Conservation (phyloP, 495 filamentous ascomycete species). For the Lophiostoma macrostomum region DNA sequence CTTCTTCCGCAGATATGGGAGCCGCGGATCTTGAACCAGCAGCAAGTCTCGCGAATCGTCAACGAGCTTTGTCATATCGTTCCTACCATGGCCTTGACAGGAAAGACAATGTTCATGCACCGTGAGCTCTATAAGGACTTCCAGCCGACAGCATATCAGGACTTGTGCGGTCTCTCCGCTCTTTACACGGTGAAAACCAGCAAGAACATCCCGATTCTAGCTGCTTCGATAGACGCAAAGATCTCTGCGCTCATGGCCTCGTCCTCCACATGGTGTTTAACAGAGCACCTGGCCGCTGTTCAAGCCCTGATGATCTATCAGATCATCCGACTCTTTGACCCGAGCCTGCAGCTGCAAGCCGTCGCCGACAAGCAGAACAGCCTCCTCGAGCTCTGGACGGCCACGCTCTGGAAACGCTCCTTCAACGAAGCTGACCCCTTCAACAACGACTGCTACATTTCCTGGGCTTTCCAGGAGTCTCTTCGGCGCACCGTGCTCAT, state of each 20-base stretch:
- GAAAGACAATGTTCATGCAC: constrained; percentile 22
- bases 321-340: constrained; percentile 28
- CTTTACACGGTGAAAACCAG: constrained; percentile 19
- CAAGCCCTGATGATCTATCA: constrained; percentile 31
- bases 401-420: constrained; percentile 21
- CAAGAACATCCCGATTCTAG: constrained; percentile 9
- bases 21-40: constrained; percentile 2
- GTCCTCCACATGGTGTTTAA: constrained; percentile 2
- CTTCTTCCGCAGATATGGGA: constrained; percentile 23
- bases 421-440: constrained; percentile 14
- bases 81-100: constrained; percentile 12
- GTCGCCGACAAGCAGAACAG: constrained; percentile 7
- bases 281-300: constrained; percentile 26
- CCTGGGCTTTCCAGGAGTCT: constrained; percentile 27
- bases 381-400: constrained; percentile 22
- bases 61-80: constrained; percentile 6
- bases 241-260: constrained; percentile 3
- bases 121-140: constrained; percentile 1
- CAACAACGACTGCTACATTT: neutral
- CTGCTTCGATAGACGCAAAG: constrained; percentile 11
- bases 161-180: constrained; percentile 12
- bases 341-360: constrained; percentile 4
- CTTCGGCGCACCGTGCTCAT: constrained; percentile 27
- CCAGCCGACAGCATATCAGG: constrained; percentile 16
- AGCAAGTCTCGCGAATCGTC: constrained; percentile 5